Conservation (phyloP, 192 early-diverging fungal genomes). For the Backusella circina region DNA sequence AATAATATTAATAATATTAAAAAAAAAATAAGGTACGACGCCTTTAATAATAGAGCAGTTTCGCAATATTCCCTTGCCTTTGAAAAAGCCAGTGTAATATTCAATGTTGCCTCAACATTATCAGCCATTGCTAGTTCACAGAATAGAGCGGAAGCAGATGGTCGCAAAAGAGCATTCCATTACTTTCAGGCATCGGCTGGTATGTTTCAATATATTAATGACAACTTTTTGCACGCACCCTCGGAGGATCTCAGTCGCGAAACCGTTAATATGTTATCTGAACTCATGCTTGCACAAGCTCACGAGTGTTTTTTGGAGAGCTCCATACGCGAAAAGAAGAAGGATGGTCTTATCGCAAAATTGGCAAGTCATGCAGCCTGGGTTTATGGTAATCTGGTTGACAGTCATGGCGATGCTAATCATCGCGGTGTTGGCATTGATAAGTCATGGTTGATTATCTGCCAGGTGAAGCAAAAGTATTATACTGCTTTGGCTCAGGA, state of each 20-base stretch:
- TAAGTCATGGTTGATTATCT: constrained; percentile 77
- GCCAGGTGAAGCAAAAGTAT: constrained; percentile 86
- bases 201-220: constrained; percentile 92
- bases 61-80: constrained; percentile 94
- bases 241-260: constrained; percentile 89
- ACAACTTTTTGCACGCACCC: constrained; percentile 97
- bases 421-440: constrained; percentile 66
- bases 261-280: constrained; percentile 77
- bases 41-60: constrained; percentile 74
- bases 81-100: constrained; percentile 95
- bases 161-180: constrained; percentile 80
- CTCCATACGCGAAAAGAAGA: constrained; percentile 83
- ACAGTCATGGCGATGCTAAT: constrained; percentile 63
- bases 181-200: constrained; percentile 95
- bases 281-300: constrained; percentile 91
- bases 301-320: constrained; percentile 93
- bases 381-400: constrained; percentile 72
- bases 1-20: not conserved
- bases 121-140: constrained; percentile 73
- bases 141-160: constrained; percentile 68
- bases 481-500: constrained; percentile 86
- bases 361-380: constrained; percentile 78
- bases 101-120: constrained; percentile 86
- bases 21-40: constrained; percentile 60
- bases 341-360: constrained; percentile 84